These are phyloP conservation scores for Curvularia lunata DNA, from an alignment of 2,329 filamentous ascomycete species.

Conservation along the genomic window DNA sequence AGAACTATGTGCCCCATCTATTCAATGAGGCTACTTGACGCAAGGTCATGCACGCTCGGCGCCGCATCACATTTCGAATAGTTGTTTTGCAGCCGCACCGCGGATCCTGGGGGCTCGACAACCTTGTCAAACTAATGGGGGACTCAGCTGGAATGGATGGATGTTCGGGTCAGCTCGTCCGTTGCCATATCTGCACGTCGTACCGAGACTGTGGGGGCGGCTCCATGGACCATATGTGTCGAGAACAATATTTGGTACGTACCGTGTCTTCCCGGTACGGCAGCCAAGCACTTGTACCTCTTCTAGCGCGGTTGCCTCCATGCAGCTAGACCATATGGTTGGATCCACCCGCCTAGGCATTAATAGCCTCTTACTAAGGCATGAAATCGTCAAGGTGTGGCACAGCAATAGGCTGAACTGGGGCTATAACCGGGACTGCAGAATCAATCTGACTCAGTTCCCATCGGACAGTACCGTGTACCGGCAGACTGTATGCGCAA, in stretches of 20 bases:
- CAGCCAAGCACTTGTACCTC: conserved; percentile 4
- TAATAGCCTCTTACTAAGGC: neutral
- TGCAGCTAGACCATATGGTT: conserved; percentile 1
- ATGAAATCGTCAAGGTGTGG: neutral
- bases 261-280: conserved; percentile 4
- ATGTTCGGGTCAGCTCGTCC: conserved; percentile 8
- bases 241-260: conserved; percentile 5
- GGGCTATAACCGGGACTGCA: neutral
- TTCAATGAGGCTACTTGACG: conserved; percentile 10
- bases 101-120: neutral
- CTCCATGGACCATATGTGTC: conserved; percentile 9
- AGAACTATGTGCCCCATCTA: conserved; percentile 16
- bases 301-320: conserved; percentile 5
- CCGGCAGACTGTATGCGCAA: neutral
- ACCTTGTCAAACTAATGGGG: neutral
- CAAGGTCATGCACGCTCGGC: conserved; percentile 2
- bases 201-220: conserved; percentile 12
- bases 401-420: neutral
- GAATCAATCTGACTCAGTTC: neutral
- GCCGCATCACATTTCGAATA: neutral
- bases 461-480: neutral
- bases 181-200: conserved; percentile 7
- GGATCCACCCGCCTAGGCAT: neutral
- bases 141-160: neutral
- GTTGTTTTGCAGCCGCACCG: neutral